Conservation (phyloP, 306 rosid species). For the Inga leiocalycina region DNA sequence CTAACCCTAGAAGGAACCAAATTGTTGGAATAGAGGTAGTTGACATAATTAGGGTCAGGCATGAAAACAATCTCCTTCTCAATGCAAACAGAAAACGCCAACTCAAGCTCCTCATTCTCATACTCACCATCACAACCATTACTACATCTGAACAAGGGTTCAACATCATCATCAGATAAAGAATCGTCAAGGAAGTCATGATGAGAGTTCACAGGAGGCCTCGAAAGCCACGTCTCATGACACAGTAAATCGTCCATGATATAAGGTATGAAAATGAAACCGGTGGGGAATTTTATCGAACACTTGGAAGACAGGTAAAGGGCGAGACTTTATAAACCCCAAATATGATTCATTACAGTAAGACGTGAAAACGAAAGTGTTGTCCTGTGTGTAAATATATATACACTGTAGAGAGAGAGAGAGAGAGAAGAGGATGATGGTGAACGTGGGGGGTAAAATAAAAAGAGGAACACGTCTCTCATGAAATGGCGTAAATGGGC, state of each 20-base stretch:
- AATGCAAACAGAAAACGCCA: constrained; percentile 36
- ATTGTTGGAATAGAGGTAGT: constrained; percentile 29
- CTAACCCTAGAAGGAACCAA: constrained; percentile 46
- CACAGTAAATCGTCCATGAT: constrained; percentile 48
- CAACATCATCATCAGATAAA: background rate
- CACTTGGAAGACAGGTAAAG: background rate
- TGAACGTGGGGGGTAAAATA: constrained; percentile 21
- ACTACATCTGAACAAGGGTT: background rate
- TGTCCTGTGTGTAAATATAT: background rate
- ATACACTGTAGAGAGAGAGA: background rate
- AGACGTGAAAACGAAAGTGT: background rate
- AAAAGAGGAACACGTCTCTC: constrained; percentile 50
- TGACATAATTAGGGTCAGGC: constrained; percentile 39
- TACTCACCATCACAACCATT: background rate
- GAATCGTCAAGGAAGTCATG: background rate
- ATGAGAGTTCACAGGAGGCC: constrained; percentile 19
- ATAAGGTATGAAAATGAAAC: background rate
- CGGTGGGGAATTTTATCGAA: background rate
- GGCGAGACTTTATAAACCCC: background rate
- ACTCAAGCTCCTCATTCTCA: constrained; percentile 30
- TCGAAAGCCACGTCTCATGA: constrained; percentile 52
- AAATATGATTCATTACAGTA: background rate
- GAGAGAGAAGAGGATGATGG: background rate
- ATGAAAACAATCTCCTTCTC: constrained; percentile 46
- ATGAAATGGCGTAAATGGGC: constrained; percentile 61